phyloP scores from a whole-genome alignment of 192 early-diverging fungal species.

The Backusella psychrophila region DNA sequence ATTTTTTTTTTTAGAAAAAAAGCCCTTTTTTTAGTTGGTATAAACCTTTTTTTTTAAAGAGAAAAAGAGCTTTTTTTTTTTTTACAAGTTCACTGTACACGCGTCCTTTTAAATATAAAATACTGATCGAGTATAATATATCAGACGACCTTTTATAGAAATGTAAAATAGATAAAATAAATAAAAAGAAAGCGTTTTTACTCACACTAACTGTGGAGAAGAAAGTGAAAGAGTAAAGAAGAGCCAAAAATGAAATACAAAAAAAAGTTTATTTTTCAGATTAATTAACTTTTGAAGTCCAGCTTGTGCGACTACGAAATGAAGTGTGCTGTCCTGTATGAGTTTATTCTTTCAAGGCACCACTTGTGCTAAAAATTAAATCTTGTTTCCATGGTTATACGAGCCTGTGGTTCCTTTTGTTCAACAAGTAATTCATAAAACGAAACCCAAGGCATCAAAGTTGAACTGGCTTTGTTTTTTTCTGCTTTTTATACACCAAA shows the following conservation, averaged over 20 bases:
- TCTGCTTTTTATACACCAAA: too few relatives aligned
- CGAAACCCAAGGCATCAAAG: too few relatives aligned
- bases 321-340: not conserved
- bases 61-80: not conserved
- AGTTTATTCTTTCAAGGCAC: too few relatives aligned
- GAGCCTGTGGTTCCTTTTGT: too few relatives aligned
- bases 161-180: not conserved
- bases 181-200: conserved; percentile 5
- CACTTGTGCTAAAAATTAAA: too few relatives aligned
- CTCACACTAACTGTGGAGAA: conserved; percentile 1
- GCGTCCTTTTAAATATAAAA: not conserved
- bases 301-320: not conserved
- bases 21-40: not conserved
- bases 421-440: too few relatives aligned
- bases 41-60: not conserved
- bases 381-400: too few relatives aligned
- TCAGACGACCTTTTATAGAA: not conserved
- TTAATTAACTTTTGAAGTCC: not conserved
- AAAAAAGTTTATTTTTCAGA: conserved; percentile 1
- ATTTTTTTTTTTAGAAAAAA: not conserved
- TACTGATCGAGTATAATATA: conserved; percentile 3
- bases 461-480: too few relatives aligned
- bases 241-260: not conserved
- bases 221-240: not conserved
- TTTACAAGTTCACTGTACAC: not conserved